phyloP scores from a whole-genome alignment of 2,329 filamentous ascomycete species.

The Xylaria sp. region DNA sequence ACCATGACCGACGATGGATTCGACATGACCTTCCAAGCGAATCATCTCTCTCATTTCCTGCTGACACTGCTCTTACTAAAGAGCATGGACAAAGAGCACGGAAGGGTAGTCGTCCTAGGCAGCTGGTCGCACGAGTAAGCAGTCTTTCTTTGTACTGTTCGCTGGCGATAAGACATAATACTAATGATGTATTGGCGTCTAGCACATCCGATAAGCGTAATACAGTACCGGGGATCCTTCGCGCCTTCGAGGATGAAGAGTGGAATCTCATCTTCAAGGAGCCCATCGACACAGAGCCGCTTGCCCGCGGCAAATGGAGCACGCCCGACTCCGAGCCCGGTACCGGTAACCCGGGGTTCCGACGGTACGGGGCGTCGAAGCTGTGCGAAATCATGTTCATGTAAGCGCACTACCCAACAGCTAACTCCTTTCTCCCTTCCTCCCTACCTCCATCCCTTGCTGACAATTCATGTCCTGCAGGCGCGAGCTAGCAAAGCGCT shows the following conservation, averaged over 20 bases:
- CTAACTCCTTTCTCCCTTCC: too few species aligned
- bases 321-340: slow-evolving; percentile 39
- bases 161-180: neutral
- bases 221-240: slow-evolving; percentile 23
- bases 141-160: neutral
- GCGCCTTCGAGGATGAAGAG: slow-evolving; percentile 39
- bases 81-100: slow-evolving; percentile 50
- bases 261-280: slow-evolving; percentile 44
- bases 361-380: slow-evolving; percentile 50
- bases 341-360: slow-evolving; percentile 39
- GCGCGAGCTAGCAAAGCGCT: slow-evolving; percentile 47
- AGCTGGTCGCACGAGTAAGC: slow-evolving; percentile 49
- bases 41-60: slow-evolving; percentile 50
- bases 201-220: slow-evolving; percentile 40
- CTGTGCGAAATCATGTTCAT: slow-evolving; percentile 50
- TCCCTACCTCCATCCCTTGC: neutral
- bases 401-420: slow-evolving; percentile 31
- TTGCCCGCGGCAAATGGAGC: slow-evolving; percentile 46
- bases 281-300: slow-evolving; percentile 36
- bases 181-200: neutral
- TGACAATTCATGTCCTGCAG: slow-evolving; percentile 25
- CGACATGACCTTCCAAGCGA: slow-evolving; percentile 49
- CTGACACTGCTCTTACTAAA: slow-evolving; percentile 49
- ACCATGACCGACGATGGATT: slow-evolving; percentile 49
- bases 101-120: slow-evolving; percentile 48